Conservation (phyloP, 2,329 filamentous ascomycete genomes). For the Knufia fluminis region DNA sequence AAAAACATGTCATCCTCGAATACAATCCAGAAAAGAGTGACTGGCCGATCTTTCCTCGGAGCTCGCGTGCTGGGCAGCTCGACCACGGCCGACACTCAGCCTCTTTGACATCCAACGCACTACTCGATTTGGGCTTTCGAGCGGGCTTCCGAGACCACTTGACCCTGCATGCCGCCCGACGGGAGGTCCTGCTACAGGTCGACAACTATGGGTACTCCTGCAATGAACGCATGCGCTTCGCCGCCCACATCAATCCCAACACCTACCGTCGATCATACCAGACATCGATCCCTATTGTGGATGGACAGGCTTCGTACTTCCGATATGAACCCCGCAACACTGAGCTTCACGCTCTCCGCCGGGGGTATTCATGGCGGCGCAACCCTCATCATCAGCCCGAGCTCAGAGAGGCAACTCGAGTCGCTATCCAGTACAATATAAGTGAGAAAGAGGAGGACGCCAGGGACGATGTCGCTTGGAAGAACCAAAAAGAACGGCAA, state of each 20-base stretch:
- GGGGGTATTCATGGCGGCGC: constrained; percentile 7
- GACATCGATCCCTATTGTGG: constrained; percentile 5
- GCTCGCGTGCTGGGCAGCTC: background rate
- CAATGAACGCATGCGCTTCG: constrained; percentile 10
- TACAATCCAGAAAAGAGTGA: constrained; percentile 1
- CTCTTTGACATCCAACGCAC: constrained; percentile 5
- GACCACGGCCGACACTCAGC: background rate
- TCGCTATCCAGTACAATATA: background rate
- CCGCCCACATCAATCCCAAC: constrained; percentile 4
- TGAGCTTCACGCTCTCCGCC: background rate
- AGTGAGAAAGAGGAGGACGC: background rate
- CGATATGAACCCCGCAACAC: background rate
- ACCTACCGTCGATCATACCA: constrained; percentile 5
- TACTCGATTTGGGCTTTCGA: constrained; percentile 5
- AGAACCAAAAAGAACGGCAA: constrained; percentile 7
- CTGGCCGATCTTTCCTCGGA: constrained; percentile 6
- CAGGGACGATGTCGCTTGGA: background rate
- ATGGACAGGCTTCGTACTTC: constrained; percentile 11
- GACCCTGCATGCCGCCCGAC: constrained; percentile 9
- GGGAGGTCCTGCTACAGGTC: constrained; percentile 10
- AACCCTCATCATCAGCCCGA: constrained; percentile 10
- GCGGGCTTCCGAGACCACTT: constrained; percentile 9
- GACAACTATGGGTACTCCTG: constrained; percentile 11
- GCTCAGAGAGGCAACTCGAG: constrained; percentile 3
- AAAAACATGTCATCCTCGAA: constrained; percentile 5